phyloP scores from a whole-genome alignment of 257 asterid genomes.

The Cinchona pubescens region DNA sequence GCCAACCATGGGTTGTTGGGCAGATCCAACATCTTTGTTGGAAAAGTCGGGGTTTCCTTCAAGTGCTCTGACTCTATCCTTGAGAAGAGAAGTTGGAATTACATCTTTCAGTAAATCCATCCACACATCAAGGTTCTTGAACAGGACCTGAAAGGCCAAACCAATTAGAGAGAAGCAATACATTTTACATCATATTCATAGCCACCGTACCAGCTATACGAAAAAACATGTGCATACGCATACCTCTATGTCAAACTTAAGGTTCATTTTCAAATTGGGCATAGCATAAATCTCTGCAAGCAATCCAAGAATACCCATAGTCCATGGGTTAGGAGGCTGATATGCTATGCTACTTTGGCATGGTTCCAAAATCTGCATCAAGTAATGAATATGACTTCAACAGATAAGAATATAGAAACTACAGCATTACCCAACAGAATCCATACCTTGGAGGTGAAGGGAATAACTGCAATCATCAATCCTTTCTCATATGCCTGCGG shows the following conservation, averaged over 20 bases:
- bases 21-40: constrained; percentile 68
- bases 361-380: constrained; percentile 76
- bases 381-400: neutral
- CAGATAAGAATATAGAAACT: neutral
- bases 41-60: constrained; percentile 99
- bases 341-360: constrained; percentile 90
- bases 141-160: constrained; percentile 64
- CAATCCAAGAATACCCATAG: constrained; percentile 94
- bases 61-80: constrained; percentile 74
- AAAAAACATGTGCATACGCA: constrained; percentile 4
- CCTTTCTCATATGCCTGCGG: constrained; percentile 93
- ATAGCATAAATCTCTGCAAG: constrained; percentile 90
- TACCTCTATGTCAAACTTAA: constrained; percentile 98
- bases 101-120: constrained; percentile 90
- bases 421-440: constrained; percentile 8
- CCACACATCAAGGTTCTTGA: constrained; percentile 88
- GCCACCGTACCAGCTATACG: neutral
- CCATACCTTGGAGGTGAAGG: constrained; percentile 94
- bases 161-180: constrained; percentile 8
- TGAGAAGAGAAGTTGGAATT: constrained; percentile 75
- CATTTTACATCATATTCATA: neutral
- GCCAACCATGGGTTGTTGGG: constrained; percentile 59
- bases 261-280: constrained; percentile 98
- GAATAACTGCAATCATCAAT: constrained; percentile 96
- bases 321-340: constrained; percentile 99